These are phyloP conservation scores for Alternaria triticimaculans DNA, from an alignment of 2,329 filamentous ascomycete species.

Conservation along the genomic window DNA sequence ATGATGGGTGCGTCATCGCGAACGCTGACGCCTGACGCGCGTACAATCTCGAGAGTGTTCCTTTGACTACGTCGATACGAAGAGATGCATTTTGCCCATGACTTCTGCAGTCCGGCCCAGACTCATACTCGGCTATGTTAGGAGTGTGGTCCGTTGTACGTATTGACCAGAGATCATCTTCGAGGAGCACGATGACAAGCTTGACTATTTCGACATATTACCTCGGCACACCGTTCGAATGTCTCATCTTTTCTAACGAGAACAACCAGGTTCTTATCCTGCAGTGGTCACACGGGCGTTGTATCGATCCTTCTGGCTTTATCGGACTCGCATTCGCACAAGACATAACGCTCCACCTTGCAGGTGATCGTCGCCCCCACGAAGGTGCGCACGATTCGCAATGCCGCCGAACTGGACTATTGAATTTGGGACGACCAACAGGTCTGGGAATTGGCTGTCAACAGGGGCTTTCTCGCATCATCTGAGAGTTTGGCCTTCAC, in stretches of 20 bases:
- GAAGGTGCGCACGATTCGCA: neutral
- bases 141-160: neutral
- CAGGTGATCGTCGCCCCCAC: neutral
- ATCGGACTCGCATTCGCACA: neutral
- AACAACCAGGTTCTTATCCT: neutral
- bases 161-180: neutral
- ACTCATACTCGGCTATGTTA: neutral
- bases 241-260: neutral
- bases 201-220: neutral
- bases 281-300: no score
- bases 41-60: neutral
- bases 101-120: neutral
- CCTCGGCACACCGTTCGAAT: neutral
- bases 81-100: neutral
- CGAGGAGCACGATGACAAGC: neutral
- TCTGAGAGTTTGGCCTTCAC: neutral
- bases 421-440: neutral
- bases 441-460: neutral
- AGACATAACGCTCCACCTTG: neutral
- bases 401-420: neutral
- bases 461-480: neutral
- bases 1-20: neutral
- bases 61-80: neutral
- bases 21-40: neutral
- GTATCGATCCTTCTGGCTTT: no score